phyloP scores from a whole-genome alignment of 352 stramenopile genomes.

The Phytophthora sojae region DNA sequence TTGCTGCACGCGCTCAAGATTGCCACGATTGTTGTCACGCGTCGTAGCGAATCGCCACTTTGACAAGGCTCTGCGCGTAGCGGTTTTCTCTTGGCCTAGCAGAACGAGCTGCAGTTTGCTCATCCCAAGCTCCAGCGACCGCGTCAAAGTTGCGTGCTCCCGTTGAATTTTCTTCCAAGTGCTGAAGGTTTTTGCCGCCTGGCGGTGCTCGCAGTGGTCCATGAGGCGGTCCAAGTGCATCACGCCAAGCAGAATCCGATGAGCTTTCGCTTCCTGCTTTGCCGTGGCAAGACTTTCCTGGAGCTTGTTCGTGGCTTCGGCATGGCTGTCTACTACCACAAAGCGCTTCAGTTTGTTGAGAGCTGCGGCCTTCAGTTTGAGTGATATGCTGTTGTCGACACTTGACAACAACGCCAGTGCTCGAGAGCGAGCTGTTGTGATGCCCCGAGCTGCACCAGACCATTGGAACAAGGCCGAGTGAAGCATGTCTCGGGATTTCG shows the following conservation, averaged over 20 bases:
- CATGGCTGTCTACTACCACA: slow-evolving; percentile 11
- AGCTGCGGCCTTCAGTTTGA: slow-evolving; percentile 39
- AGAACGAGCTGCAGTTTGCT: slow-evolving; percentile 42
- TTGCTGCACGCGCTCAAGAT: slow-evolving; percentile 36
- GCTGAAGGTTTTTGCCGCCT: slow-evolving; percentile 33
- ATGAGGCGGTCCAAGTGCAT: slow-evolving; percentile 32
- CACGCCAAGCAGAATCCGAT: slow-evolving; percentile 24
- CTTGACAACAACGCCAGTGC: slow-evolving; percentile 26
- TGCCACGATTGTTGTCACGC: slow-evolving; percentile 28
- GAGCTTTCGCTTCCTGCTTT: slow-evolving; percentile 8
- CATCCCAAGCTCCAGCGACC: slow-evolving; percentile 20
- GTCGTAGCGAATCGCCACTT: slow-evolving; percentile 45
- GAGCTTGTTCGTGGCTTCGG: slow-evolving; percentile 11
- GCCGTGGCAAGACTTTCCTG: slow-evolving; percentile 18
- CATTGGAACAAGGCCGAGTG: slow-evolving; percentile 35
- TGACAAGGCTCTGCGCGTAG: slow-evolving; percentile 21
- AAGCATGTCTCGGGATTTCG: slow-evolving; percentile 42
- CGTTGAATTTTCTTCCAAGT: slow-evolving; percentile 21
- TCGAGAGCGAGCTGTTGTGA: slow-evolving; percentile 22
- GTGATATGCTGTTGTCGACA: slow-evolving; percentile 3
- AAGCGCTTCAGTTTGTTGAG: slow-evolving; percentile 31
- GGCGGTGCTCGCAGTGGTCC: slow-evolving; percentile 34
- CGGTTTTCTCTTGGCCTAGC: slow-evolving; percentile 18
- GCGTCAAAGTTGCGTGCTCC: slow-evolving; percentile 6
- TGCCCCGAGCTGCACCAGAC: slow-evolving; percentile 25